Conservation (phyloP, 352 stramenopile genomes). For the Globisporangium paroecandrum region DNA sequence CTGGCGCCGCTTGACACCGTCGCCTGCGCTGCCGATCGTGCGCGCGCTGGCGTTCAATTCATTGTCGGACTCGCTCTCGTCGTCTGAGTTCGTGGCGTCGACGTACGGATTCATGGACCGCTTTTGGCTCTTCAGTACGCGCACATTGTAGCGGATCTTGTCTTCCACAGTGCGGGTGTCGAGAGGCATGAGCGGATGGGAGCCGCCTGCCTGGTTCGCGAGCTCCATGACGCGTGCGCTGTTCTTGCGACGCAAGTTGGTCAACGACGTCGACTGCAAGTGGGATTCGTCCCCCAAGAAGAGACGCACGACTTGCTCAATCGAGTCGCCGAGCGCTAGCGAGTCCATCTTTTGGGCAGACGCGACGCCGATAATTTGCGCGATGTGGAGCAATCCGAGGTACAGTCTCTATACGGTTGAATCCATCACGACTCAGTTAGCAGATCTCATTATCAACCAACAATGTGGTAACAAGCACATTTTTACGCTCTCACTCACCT, state of each 20-base stretch:
- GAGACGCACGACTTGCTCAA: conserved; percentile 76
- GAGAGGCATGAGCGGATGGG: conserved; percentile 25
- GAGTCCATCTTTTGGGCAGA: conserved; percentile 44
- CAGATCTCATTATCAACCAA: neutral
- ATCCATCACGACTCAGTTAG: neutral
- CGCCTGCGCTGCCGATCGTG: conserved; percentile 4
- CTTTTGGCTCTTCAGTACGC: conserved; percentile 44
- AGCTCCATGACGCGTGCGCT: conserved; percentile 52
- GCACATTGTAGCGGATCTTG: conserved; percentile 74
- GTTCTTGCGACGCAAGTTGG: conserved; percentile 68
- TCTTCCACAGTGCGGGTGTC: conserved; percentile 52
- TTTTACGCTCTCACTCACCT: conserved; percentile 27
- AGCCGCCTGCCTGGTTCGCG: conserved; percentile 25
- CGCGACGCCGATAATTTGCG: conserved; percentile 61
- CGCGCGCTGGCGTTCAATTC: conserved; percentile 8
- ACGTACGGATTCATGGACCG: conserved; percentile 68
- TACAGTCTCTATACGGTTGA: conserved; percentile 45
- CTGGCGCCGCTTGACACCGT: conserved; percentile 42
- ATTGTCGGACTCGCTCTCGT: conserved; percentile 25
- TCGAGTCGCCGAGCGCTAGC: conserved; percentile 59
- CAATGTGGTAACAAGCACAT: neutral
- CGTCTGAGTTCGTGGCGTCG: conserved; percentile 21
- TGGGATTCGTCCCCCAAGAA: conserved; percentile 74
- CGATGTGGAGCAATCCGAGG: conserved; percentile 73
- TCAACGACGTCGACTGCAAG: conserved; percentile 40